phyloP scores from a whole-genome alignment of 805 yeast species.

The Kazachstania bromeliacearum region DNA sequence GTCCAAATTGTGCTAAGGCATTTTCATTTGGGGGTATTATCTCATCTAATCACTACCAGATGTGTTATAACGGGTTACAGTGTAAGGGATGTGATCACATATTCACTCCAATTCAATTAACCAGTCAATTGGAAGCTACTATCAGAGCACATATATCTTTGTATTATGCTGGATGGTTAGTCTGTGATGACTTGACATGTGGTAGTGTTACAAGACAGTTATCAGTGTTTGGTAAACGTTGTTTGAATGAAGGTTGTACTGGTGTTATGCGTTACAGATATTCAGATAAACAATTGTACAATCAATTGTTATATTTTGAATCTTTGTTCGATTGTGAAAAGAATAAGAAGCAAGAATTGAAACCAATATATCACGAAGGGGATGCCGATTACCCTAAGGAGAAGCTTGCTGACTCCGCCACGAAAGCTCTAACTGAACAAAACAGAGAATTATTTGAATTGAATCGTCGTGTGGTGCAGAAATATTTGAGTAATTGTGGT shows the following conservation, averaged over 20 bases:
- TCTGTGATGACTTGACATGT: conserved; percentile 81
- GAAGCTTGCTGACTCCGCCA: conserved; percentile 37
- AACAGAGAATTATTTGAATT: conserved; percentile 52
- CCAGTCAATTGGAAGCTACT: conserved; percentile 64
- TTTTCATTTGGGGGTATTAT: conserved; percentile 72
- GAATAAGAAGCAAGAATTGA: conserved; percentile 48
- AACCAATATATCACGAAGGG: conserved; percentile 40
- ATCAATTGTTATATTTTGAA: conserved; percentile 71
- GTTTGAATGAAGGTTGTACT: conserved; percentile 52
- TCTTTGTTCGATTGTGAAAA: conserved; percentile 75
- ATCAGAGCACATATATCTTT: conserved; percentile 59
- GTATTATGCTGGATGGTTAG: conserved; percentile 81
- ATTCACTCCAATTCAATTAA: conserved; percentile 46
- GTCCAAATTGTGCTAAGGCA: conserved; percentile 47
- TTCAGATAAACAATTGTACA: conserved; percentile 71
- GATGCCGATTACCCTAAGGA: conserved; percentile 29
- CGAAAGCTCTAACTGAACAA: conserved; percentile 71
- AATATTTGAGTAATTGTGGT: conserved; percentile 73
- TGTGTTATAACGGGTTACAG: conserved; percentile 59
- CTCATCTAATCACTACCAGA: conserved; percentile 48
- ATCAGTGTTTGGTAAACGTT: conserved; percentile 80
- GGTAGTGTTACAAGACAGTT: conserved; percentile 73
- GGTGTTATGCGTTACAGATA: conserved; percentile 76
- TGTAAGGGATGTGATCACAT: conserved; percentile 53
- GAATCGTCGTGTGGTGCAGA: conserved; percentile 51